Evolutionary conservation across 352 stramenopile species (phyloP).

Genomic region (Pythium sukuiense): DNA sequence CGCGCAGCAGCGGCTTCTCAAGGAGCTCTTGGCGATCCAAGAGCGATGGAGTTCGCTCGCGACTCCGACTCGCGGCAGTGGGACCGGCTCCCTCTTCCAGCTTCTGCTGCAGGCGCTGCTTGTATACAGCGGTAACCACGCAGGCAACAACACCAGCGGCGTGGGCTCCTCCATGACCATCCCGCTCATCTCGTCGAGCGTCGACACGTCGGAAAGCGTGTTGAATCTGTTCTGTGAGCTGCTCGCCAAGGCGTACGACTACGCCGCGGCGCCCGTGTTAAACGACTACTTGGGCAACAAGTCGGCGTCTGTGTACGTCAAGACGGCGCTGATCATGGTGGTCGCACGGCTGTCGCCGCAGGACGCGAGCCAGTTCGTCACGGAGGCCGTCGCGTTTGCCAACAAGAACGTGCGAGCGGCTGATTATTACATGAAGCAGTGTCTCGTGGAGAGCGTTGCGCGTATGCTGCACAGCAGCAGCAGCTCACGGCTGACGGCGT

Average conservation of each 20-base stretch:
- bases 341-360: constrained; percentile 52
- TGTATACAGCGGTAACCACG: constrained; percentile 61
- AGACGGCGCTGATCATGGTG: constrained; percentile 69
- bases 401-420: constrained; percentile 55
- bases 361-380: constrained; percentile 65
- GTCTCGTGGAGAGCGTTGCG: constrained; percentile 64
- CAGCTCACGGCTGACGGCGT: constrained; percentile 39
- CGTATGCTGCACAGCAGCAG: constrained; percentile 40
- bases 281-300: constrained; percentile 59
- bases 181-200: constrained; percentile 46
- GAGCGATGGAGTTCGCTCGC: constrained; percentile 54
- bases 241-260: constrained; percentile 74
- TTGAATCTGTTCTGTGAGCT: constrained; percentile 71
- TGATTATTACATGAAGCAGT: constrained; percentile 84
- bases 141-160: constrained; percentile 32
- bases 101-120: constrained; percentile 64
- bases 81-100: constrained; percentile 43
- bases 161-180: constrained; percentile 43
- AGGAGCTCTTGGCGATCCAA: constrained; percentile 58
- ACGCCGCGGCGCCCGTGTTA: constrained; percentile 49
- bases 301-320: constrained; percentile 62
- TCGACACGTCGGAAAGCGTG: constrained; percentile 65
- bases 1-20: constrained; percentile 30
- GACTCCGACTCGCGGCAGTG: constrained; percentile 17
- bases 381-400: constrained; percentile 64